These are phyloP conservation scores for Fagus sylvatica DNA, from an alignment of 306 rosid species.

Conservation along the genomic window DNA sequence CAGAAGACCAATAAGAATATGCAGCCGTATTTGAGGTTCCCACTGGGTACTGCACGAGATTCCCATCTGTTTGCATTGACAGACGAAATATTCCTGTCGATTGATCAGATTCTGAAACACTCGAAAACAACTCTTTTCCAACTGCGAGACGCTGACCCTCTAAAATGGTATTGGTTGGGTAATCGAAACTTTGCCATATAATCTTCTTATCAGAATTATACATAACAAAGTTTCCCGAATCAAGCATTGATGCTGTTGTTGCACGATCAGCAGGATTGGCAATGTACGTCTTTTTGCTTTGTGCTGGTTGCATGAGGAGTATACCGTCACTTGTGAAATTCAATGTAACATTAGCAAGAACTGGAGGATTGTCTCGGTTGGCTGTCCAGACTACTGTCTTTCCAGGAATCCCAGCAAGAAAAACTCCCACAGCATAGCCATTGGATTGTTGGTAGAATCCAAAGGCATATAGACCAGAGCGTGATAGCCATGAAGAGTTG, in stretches of 20 bases:
- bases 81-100: slow-evolving; percentile 23
- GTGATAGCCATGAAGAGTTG: not conserved
- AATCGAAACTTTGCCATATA: slow-evolving; percentile 21
- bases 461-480: not conserved
- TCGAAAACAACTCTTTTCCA: not conserved
- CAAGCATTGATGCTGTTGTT: slow-evolving; percentile 4
- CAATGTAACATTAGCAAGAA: slow-evolving; percentile 11
- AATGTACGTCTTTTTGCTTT: not conserved
- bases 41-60: slow-evolving; percentile 28
- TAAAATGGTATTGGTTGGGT: slow-evolving; percentile 31
- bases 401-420: slow-evolving; percentile 1
- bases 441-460: not conserved
- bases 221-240: slow-evolving; percentile 28
- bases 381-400: slow-evolving; percentile 38
- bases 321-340: slow-evolving; percentile 16
- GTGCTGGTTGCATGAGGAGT: slow-evolving; percentile 1
- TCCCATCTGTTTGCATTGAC: slow-evolving; percentile 21
- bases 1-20: not conserved
- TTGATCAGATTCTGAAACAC: slow-evolving; percentile 11
- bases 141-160: not conserved
- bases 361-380: slow-evolving; percentile 15
- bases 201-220: not conserved
- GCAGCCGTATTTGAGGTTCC: not conserved
- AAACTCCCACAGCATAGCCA: not conserved
- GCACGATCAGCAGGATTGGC: not conserved